These are phyloP conservation scores for Huntiella omanensis DNA, from an alignment of 2,329 filamentous ascomycete genomes.

Conservation along the genomic window DNA sequence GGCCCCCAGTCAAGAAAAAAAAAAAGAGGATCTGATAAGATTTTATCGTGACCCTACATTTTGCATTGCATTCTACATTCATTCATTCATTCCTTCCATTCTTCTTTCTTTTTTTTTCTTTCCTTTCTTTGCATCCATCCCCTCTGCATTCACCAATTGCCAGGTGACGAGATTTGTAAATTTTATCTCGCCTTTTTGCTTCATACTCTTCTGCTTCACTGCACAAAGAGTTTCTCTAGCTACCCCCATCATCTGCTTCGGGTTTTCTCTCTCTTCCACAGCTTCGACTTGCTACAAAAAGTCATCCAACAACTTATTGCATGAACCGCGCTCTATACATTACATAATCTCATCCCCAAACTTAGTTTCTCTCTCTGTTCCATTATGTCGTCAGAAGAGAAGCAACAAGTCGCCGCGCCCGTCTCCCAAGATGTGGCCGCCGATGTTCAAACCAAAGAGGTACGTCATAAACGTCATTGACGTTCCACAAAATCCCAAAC, in stretches of 20 bases:
- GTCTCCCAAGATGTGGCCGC: not conserved
- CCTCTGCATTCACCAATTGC: not conserved
- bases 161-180: not conserved
- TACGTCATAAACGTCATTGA: not conserved
- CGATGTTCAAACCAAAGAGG: not conserved
- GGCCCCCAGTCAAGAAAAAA: not conserved
- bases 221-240: too few species aligned
- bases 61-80: not conserved
- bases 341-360: not conserved
- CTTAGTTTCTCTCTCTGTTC: not conserved
- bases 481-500: not conserved
- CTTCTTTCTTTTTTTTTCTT: not conserved
- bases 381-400: not conserved
- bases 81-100: constrained; percentile 1
- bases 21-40: constrained; percentile 5
- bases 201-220: too few species aligned
- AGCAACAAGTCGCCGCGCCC: not conserved
- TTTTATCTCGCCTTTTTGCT: not conserved
- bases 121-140: not conserved
- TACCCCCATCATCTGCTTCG: not conserved
- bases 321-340: not conserved
- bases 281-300: constrained; percentile 4
- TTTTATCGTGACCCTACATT: not conserved
- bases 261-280: not conserved
- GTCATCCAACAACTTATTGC: not conserved